Evolutionary conservation across 2,329 filamentous ascomycete genomes (phyloP).

Genomic region (Parastagonospora nodorum): DNA sequence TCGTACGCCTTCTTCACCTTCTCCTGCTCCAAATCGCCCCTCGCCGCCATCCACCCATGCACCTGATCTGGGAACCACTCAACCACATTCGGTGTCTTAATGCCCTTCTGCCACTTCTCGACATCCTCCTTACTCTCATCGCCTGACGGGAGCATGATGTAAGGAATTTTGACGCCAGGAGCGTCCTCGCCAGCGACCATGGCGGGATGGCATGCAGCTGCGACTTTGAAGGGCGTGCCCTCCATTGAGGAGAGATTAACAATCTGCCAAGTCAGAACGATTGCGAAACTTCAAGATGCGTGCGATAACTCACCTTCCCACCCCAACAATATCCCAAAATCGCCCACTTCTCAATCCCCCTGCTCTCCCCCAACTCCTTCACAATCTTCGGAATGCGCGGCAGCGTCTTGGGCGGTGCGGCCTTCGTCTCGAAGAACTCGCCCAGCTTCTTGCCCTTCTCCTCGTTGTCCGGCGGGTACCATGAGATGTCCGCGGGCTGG

Average conservation of each 20-base stretch:
- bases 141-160: slow-evolving; percentile 61
- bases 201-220: slow-evolving; percentile 62
- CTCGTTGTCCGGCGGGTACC: slow-evolving; percentile 64
- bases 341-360: slow-evolving; percentile 61
- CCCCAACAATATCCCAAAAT: slow-evolving; percentile 68
- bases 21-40: slow-evolving; percentile 53
- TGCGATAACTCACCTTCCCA: slow-evolving; percentile 45
- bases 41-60: slow-evolving; percentile 53
- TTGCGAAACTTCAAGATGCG: not conserved
- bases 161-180: slow-evolving; percentile 60
- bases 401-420: slow-evolving; percentile 63
- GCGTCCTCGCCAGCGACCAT: slow-evolving; percentile 66
- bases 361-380: slow-evolving; percentile 56
- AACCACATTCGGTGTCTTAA: slow-evolving; percentile 54
- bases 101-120: slow-evolving; percentile 53
- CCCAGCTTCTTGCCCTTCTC: slow-evolving; percentile 65
- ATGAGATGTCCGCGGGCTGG: slow-evolving; percentile 66
- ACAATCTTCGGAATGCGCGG: slow-evolving; percentile 61
- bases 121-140: slow-evolving; percentile 61
- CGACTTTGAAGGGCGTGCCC: slow-evolving; percentile 62
- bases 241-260: slow-evolving; percentile 58
- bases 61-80: slow-evolving; percentile 57
- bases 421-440: slow-evolving; percentile 62
- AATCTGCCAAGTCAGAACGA: slow-evolving; percentile 49
- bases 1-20: slow-evolving; percentile 57